Percentiles rank a stretch among this genome's conserved stretches.
These are phyloP conservation scores for Cryptosporidium tyzzeri DNA, from an alignment of 169 alveolate species.

Conservation along the genomic window DNA sequence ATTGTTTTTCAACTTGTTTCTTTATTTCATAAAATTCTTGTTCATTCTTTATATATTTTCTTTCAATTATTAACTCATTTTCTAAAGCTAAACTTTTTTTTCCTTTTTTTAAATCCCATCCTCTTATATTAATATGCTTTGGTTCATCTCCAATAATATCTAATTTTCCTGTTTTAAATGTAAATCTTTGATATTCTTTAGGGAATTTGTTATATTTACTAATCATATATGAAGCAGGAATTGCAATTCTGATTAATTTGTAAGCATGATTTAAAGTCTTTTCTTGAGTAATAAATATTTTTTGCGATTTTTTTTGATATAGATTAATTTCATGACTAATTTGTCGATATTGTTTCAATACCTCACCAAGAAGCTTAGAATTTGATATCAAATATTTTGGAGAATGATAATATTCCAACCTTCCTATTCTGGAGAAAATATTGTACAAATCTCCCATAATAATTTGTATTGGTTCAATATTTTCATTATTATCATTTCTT, in stretches of 20 bases:
- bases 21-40: conserved; percentile 52
- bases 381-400: conserved; percentile 16
- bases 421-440: conserved; percentile 33
- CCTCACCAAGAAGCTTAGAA: conserved; percentile 16
- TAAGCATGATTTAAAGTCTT: conserved; percentile 3
- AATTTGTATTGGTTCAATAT: conserved; percentile 26
- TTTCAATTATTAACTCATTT: conserved; percentile 8
- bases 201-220: conserved; percentile 51
- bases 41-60: conserved; percentile 35
- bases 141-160: conserved; percentile 30
- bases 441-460: conserved; percentile 40
- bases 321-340: conserved; percentile 6
- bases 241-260: conserved; percentile 9
- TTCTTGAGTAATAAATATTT: conserved; percentile 17
- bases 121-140: conserved; percentile 28
- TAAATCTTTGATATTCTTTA: conserved; percentile 19
- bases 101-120: conserved; percentile 52
- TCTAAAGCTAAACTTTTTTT: conserved; percentile 3
- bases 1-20: not conserved
- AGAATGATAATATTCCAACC: conserved; percentile 28
- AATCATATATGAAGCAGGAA: conserved; percentile 51
- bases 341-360: conserved; percentile 6
- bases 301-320: conserved; percentile 12
- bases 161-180: not conserved
- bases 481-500: not conserved